Base-by-base conservation (phyloP, 495 filamentous ascomycete genomes). In the Penicillium herquei region DNA sequence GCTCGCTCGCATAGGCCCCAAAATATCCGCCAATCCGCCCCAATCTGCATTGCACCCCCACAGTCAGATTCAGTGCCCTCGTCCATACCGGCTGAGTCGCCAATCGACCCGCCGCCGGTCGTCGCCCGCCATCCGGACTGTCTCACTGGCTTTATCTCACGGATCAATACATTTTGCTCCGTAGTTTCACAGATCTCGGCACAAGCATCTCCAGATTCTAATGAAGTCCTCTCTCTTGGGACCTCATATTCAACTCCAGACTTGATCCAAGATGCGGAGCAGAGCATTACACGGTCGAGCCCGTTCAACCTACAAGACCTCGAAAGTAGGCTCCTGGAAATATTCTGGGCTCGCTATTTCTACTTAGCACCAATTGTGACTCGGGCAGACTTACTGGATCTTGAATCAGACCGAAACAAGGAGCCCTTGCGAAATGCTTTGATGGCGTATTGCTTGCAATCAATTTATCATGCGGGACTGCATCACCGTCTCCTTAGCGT, bases 151-250 rank as follows among this genome's bases (percentile, higher is more conserved):
- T 71, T 71, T 35, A 66, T 71, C 33, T 53, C 69, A 14, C 61
- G 64, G 39, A 66, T 71, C 37, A 63, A 62, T 39, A 44, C 56
- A 1, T 69, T 71, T 49, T 71, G 66, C 48, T 67, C 66, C 18
- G 50, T 50, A 6, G 57, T 66, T 6, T 62, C 61, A 1, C 64
- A 69, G 18, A 48, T 63, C 3, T 58, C 63, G 3, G 4, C 43
- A 32, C 43, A 46, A 32, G 11, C 26, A 46, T 30, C 43, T 31
- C 43, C 18, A 32, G 21, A 32, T 6, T 13, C 18, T 46, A 32
- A 9, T 46, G 43, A 14, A 31, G 2, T 13, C 6, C 1, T 30
- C 13, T n/a, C 43, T 46, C 7, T 10, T 31, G 26, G 30, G 43
- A 31, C 43, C 43, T 32, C 43, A 14, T 46, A 31, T 32, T 46